Conservation (phyloP, 345 rosid species). For the Ailanthus altissimus region DNA sequence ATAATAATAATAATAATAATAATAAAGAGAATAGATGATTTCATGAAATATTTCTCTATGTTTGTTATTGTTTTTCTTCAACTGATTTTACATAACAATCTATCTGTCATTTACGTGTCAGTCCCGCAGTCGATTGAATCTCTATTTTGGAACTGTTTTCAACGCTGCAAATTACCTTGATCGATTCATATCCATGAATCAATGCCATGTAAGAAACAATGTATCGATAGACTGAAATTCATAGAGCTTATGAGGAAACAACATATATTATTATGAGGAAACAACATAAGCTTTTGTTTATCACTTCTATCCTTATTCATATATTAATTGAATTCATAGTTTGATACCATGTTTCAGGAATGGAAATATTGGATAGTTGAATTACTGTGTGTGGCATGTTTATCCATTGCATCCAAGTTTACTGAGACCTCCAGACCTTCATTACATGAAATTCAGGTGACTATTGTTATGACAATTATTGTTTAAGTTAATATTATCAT, state of each 20-base stretch:
- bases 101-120: conserved; percentile 28
- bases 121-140: conserved; percentile 47
- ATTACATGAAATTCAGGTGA: conserved; percentile 67
- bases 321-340: not conserved
- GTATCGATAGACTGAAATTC: too few relatives aligned
- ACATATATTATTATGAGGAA: too few relatives aligned
- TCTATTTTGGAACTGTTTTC: conserved; percentile 46
- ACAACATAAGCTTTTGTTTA: not conserved
- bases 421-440: conserved; percentile 47
- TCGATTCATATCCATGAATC: conserved; percentile 49
- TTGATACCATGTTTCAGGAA: conserved; percentile 34
- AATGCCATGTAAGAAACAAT: conserved; percentile 45
- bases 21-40: too few relatives aligned
- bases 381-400: conserved; percentile 54
- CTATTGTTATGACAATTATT: too few relatives aligned
- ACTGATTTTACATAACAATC: not conserved
- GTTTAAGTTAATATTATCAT: not conserved
- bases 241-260: too few relatives aligned
- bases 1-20: too few relatives aligned
- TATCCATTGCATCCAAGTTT: conserved; percentile 71
- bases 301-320: not conserved
- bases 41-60: not conserved
- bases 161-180: conserved; percentile 62
- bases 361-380: conserved; percentile 80
- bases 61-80: too few relatives aligned